A percentile compares a stretch with the other conserved stretches of the same genome.
These are phyloP conservation scores for Xylaria digitata DNA, from an alignment of 2,329 filamentous ascomycete genomes.

Conservation along the genomic window DNA sequence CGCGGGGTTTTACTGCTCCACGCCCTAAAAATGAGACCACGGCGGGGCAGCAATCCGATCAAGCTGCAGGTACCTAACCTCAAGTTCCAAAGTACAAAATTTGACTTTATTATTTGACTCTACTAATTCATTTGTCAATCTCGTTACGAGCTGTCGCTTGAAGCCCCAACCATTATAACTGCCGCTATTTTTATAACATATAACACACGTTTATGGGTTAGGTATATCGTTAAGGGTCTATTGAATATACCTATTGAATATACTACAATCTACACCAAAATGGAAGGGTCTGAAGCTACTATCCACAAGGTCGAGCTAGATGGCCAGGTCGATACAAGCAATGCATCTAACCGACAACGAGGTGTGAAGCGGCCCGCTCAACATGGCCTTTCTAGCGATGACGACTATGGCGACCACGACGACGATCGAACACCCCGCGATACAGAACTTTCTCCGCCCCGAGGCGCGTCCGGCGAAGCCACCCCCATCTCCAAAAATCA, in stretches of 20 bases:
- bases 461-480: constrained; percentile 26
- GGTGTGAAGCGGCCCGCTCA: constrained; percentile 53
- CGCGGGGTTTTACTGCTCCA: background rate
- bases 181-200: background rate
- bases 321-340: constrained; percentile 24
- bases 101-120: constrained; percentile 15
- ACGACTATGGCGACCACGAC: constrained; percentile 70
- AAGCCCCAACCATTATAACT: background rate
- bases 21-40: background rate
- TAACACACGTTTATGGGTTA: background rate
- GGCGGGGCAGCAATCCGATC: constrained; percentile 17
- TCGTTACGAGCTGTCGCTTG: background rate
- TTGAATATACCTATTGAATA: background rate
- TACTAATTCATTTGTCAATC: background rate
- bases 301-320: constrained; percentile 29
- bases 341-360: constrained; percentile 30
- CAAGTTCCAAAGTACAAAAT: constrained; percentile 11
- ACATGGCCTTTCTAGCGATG: constrained; percentile 67
- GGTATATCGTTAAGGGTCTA: too few relatives aligned
- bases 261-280: too few relatives aligned
- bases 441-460: constrained; percentile 60
- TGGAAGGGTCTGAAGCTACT: constrained; percentile 23
- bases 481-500: constrained; percentile 83
- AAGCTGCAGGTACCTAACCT: background rate
- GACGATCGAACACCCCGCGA: constrained; percentile 61